Percentiles rank a stretch among this genome's conserved stretches.
Conservation (phyloP, 2,329 filamentous ascomycete genomes). For the Metarhizium sp. region DNA sequence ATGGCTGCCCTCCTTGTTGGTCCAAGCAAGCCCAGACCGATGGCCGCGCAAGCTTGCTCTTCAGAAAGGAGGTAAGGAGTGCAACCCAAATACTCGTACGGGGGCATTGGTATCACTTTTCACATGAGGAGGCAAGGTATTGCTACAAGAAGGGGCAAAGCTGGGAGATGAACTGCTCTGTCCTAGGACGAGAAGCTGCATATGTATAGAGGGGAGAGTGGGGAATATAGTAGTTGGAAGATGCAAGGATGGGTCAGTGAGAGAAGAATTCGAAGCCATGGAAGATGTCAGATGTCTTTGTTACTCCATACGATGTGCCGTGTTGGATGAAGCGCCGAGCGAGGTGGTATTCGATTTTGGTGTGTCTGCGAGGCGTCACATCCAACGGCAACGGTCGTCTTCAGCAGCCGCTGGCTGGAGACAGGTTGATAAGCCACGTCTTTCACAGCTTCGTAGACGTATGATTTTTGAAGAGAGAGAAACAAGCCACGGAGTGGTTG, state of each 20-base stretch:
- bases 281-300: not conserved
- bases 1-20: not conserved
- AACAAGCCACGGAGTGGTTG: no score
- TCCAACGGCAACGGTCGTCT: no score
- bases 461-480: no score
- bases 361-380: not conserved
- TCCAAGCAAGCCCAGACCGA: not conserved
- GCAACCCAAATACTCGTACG: not conserved
- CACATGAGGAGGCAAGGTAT: not conserved
- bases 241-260: not conserved
- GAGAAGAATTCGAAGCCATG: not conserved
- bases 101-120: not conserved
- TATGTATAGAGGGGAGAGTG: not conserved
- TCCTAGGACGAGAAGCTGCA: no score
- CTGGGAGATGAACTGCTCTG: not conserved
- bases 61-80: not conserved
- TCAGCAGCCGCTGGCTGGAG: no score
- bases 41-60: not conserved
- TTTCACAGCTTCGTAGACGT: no score
- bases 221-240: not conserved
- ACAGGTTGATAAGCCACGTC: no score
- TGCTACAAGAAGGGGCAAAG: not conserved
- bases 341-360: not conserved
- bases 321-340: constrained; percentile 8
- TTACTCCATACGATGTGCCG: not conserved